A percentile compares a stretch with the other conserved stretches of the same genome.
Evolutionary conservation across 2,329 filamentous ascomycete species (phyloP).

Genomic region (Fusarium pseudocircinatum): DNA sequence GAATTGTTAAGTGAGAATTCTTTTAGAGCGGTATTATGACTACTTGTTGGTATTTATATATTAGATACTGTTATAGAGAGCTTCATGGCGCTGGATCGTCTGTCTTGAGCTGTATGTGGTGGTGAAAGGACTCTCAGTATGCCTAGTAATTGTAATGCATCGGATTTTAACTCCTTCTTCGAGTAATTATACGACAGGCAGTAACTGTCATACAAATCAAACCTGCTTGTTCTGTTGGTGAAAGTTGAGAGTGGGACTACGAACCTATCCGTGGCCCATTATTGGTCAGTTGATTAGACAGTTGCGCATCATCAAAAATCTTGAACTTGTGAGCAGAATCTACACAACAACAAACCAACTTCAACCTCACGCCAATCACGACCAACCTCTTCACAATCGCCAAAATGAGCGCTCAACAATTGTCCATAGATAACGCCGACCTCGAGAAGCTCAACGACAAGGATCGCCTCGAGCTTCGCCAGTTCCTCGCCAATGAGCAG

Average conservation of each 20-base stretch:
- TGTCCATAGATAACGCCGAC: conserved; percentile 65
- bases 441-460: conserved; percentile 79
- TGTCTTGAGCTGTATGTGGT: neutral
- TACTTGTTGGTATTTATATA: conserved; percentile 14
- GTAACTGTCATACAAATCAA: neutral
- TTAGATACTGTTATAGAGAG: conserved; percentile 22
- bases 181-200: neutral
- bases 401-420: conserved; percentile 50
- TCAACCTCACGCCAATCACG: neutral
- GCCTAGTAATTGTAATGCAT: neutral
- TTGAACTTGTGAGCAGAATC: conserved; percentile 20
- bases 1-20: conserved; percentile 5
- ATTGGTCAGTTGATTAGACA: conserved; percentile 23
- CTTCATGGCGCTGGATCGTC: conserved; percentile 1
- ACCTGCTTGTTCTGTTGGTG: neutral
- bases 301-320: conserved; percentile 36
- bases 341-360: conserved; percentile 14
- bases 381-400: neutral
- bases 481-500: conserved; percentile 84
- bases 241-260: conserved; percentile 15
- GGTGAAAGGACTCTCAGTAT: neutral
- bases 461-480: conserved; percentile 88
- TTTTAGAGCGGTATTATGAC: conserved; percentile 6
- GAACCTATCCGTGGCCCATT: neutral
- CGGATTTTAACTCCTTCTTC: neutral